Conservation (phyloP, 768 basidiomycete species). For the Erythrobasidium yunnanense region DNA sequence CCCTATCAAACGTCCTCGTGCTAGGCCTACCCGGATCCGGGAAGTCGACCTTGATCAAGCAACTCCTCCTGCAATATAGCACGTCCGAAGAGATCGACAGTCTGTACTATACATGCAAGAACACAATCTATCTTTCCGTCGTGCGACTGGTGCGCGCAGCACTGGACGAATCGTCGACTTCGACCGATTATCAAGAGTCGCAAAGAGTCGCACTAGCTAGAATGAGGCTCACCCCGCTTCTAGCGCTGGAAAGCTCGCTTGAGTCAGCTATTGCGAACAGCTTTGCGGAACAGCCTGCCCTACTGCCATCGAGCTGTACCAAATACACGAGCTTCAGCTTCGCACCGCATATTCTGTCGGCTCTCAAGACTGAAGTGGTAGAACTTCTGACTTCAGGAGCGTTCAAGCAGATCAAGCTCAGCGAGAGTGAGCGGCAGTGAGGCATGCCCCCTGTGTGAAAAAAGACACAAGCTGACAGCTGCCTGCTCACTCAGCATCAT, state of each 20-base stretch:
- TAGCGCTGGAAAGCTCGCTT: constrained; percentile 2
- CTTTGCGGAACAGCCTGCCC: too few species aligned
- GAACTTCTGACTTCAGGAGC: too few species aligned
- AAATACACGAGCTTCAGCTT: too few species aligned
- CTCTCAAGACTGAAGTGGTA: too few species aligned
- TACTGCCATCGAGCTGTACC: too few species aligned
- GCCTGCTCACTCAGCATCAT: not conserved
- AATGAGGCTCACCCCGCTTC: not conserved
- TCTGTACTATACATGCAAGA: not conserved
- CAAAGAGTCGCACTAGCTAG: not conserved
- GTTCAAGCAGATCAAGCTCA: too few species aligned
- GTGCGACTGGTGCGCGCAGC: not conserved
- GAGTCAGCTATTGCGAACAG: too few species aligned
- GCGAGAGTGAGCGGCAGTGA: too few species aligned
- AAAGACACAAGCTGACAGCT: too few species aligned
- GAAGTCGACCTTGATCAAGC: constrained; percentile 6
- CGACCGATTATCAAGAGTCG: not conserved
- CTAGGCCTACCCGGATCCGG: not conserved
- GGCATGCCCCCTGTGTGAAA: too few species aligned
- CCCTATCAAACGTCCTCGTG: not conserved
- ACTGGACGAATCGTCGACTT: not conserved
- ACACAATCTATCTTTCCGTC: not conserved
- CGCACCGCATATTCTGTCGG: too few species aligned
- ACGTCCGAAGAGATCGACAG: not conserved
- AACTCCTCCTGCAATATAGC: not conserved